Percentiles rank a stretch among this genome's conserved stretches.
Conservation (phyloP, 805 yeast species). For the Komagataella mondaviorum region DNA sequence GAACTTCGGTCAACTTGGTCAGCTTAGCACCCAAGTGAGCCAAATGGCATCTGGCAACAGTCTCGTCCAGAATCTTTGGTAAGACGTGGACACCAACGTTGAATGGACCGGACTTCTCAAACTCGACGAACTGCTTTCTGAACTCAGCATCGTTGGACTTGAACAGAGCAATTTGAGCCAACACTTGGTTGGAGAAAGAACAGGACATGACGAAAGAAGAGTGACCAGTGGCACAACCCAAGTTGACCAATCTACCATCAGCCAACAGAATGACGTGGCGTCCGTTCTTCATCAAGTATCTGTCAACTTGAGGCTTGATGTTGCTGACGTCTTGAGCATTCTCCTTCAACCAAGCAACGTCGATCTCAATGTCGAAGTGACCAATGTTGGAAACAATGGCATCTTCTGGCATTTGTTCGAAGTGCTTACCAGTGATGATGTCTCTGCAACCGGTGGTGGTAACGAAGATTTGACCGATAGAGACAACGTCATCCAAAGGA, state of each 20-base stretch:
- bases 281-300: slow-evolving; percentile 81
- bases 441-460: slow-evolving; percentile 99
- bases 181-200: slow-evolving; percentile 98
- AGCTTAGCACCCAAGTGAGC: slow-evolving; percentile 87
- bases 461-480: slow-evolving; percentile 91
- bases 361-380: slow-evolving; percentile 98
- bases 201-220: slow-evolving; percentile 98
- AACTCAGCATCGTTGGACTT: slow-evolving; percentile 72
- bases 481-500: slow-evolving; percentile 88
- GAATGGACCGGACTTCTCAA: slow-evolving; percentile 86
- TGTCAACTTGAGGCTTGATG: slow-evolving; percentile 99
- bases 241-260: slow-evolving; percentile 98
- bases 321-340: slow-evolving; percentile 88
- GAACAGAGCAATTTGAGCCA: slow-evolving; percentile 97
- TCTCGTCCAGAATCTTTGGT: slow-evolving; percentile 97
- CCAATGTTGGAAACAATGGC: slow-evolving; percentile 99
- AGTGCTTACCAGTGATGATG: slow-evolving; percentile 83
- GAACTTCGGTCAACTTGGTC: slow-evolving; percentile 60
- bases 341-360: slow-evolving; percentile 96
- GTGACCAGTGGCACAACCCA: slow-evolving; percentile 99
- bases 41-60: slow-evolving; percentile 95
- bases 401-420: slow-evolving; percentile 92
- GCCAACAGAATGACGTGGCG: slow-evolving; percentile 93
- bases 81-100: slow-evolving; percentile 85
- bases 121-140: slow-evolving; percentile 76